A percentile compares a stretch with the other conserved stretches of the same genome.
Conservation (phyloP, 2,329 filamentous ascomycete genomes). For the Aspergillus calidoustus region DNA sequence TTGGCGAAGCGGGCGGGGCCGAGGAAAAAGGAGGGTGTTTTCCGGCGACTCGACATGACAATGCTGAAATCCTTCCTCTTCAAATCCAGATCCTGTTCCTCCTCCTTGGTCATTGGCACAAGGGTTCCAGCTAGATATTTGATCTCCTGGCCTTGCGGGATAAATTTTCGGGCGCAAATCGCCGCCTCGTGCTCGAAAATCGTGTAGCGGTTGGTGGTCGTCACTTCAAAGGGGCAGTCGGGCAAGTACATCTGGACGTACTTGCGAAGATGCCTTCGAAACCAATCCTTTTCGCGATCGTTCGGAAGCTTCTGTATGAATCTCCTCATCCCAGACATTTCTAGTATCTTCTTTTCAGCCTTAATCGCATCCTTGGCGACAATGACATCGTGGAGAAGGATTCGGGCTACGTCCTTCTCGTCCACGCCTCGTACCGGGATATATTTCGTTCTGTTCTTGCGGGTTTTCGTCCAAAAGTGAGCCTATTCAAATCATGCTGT, state of each 20-base stretch:
- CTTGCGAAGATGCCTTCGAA: constrained; percentile 80
- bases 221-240: constrained; percentile 93
- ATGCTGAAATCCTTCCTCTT: constrained; percentile 95
- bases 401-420: constrained; percentile 64
- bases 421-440: constrained; percentile 79
- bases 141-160: constrained; percentile 81
- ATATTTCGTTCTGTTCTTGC: constrained; percentile 89
- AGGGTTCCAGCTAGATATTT: constrained; percentile 92
- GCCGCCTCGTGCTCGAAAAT: constrained; percentile 88
- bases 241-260: constrained; percentile 93
- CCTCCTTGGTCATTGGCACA: constrained; percentile 88
- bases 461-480: constrained; percentile 95
- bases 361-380: constrained; percentile 71
- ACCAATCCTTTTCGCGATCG: constrained; percentile 82
- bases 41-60: constrained; percentile 89
- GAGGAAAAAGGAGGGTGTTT: constrained; percentile 88
- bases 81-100: constrained; percentile 79
- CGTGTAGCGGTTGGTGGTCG: constrained; percentile 91
- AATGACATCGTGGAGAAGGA: constrained; percentile 69
- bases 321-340: constrained; percentile 73
- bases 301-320: constrained; percentile 72
- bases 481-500: constrained; percentile 60
- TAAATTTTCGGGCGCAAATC: constrained; percentile 77
- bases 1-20: constrained; percentile 96
- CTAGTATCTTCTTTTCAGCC: constrained; percentile 74